A percentile compares a stretch with the other conserved stretches of the same genome.
phyloP scores from a whole-genome alignment of 148 eudicot genomes.

The Dianthus caryophyllus region DNA sequence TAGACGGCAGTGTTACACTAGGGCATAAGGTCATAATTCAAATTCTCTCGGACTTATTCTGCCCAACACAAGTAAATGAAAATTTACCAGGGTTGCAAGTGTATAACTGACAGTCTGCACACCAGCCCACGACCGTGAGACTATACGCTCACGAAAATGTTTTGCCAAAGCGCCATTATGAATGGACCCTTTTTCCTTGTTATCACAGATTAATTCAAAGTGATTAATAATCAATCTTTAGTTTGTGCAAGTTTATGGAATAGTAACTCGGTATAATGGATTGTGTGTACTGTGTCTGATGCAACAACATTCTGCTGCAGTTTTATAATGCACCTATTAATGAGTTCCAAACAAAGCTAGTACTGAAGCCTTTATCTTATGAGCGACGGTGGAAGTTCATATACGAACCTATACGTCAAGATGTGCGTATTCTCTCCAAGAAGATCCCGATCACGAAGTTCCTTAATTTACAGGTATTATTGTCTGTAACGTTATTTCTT shows the following conservation, averaged over 20 bases:
- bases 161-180: too few relatives aligned
- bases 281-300: slow-evolving; percentile 15
- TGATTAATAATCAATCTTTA: background rate
- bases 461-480: slow-evolving; percentile 68
- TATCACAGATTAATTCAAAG: background rate
- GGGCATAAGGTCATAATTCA: background rate
- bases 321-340: slow-evolving; percentile 75
- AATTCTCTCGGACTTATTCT: background rate
- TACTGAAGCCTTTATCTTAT: slow-evolving; percentile 67
- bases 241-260: background rate
- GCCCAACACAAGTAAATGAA: background rate
- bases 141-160: too few relatives aligned
- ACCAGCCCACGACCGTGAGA: too few relatives aligned
- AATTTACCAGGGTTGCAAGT: too few relatives aligned
- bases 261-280: background rate
- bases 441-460: slow-evolving; percentile 83
- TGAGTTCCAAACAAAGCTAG: slow-evolving; percentile 73
- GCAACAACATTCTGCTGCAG: slow-evolving; percentile 34
- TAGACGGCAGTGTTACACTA: background rate
- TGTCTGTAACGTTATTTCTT: slow-evolving; percentile 3
- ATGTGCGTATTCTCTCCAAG: slow-evolving; percentile 78
- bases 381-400: slow-evolving; percentile 76
- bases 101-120: too few relatives aligned
- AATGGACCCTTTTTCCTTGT: background rate
- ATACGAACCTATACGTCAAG: slow-evolving; percentile 67